Base-by-base conservation (phyloP, 176 grass and related monocot genomes). In the Carex parvula region DNA sequence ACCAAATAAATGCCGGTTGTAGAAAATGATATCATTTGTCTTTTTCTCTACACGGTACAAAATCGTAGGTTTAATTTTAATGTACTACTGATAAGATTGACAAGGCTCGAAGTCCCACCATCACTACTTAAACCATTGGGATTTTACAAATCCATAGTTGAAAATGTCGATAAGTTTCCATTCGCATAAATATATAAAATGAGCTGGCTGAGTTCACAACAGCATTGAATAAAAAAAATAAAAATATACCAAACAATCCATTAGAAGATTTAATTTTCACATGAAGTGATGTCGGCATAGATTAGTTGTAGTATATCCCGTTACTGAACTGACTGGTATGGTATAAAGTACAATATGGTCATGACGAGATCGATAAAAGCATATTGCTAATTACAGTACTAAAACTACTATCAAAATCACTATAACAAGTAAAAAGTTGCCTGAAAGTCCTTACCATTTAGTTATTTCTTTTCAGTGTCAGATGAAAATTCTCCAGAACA, bases 381-480 rank as follows among this genome's bases (percentile, higher is more conserved):
- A 55, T 5, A 29, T 55, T 6, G 11, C 6, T 24, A 7, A 54
- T 76, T 55, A 29, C 18, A 61, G n/a, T 9, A 7, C 59, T 22
- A 61, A 61, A 61, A 61, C 20, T 53, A 53, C 21, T 75, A 53
- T 53, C 5, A 54, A 55, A 55, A 54, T 48, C 12, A 76, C 21
- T 75, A 54, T 50, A 73, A 48, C 9, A 7, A 53, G 21, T 74
- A 22, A 17, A 74, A 53, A 22, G 1, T 77, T 56, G 50, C 11
- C n/a, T 42, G 6, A 68, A 50, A 75, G 54, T 77, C 60, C 86
- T 88, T 58, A 65, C 80, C 30, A 14, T 26, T 52, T 80, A 17
- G 16, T 52, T n/a, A 75, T 88, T 69, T 33, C 54, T 91, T 85
- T 84, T 71, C 1, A 14, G 85, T 80, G 53, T 85, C 71, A 3